Base-by-base conservation (phyloP, 129 eudicot genomes). In the Oenanthe sinensis region DNA sequence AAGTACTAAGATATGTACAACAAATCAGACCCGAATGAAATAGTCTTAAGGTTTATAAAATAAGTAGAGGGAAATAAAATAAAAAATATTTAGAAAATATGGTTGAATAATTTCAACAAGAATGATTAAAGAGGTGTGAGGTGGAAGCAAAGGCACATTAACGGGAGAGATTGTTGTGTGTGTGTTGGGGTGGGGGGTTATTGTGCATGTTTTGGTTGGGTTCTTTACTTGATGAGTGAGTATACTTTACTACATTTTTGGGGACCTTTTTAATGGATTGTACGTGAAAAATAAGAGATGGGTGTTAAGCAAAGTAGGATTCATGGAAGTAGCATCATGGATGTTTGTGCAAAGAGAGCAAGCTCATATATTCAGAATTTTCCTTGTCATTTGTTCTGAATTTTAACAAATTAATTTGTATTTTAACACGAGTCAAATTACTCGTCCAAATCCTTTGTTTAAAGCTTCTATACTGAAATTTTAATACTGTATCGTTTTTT, bases 201-300 rank as follows among this genome's bases (percentile, higher is more conserved):
- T 71, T 71, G 49, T 39, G 40, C 24, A 71, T 71, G 49, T 40
- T 37, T 70, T 70, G 22, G 40, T 36, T 14, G 26, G 77, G 54
- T 73, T 46, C 77, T 74, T 74, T 46, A 46, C 77, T 74, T 46
- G 60, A 46, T 74, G 77, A 24, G 77, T 16, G 77, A 74, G 77
- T 46, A 74, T 5, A 24, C 22, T 74, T 74, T 74, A 74, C 77
- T 74, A n/a, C 75, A 70, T 13, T 13, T 14, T 45, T 73, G 16
- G 9, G 49, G 49, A 50, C 42, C 55, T 44, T 72, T 60, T n/a
- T 60, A 60, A 10, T 60, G 68, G 68, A 16, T 10, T 58, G 15
- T 58, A 60, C 16, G 54, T 72, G 76, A 22, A 6, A n/a, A 3
- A 9, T 12, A 72, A 72, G 52, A 44, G 28, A 74, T 46, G 77